Conservation (phyloP, 345 rosid genomes). For the Murraya paniculata region DNA sequence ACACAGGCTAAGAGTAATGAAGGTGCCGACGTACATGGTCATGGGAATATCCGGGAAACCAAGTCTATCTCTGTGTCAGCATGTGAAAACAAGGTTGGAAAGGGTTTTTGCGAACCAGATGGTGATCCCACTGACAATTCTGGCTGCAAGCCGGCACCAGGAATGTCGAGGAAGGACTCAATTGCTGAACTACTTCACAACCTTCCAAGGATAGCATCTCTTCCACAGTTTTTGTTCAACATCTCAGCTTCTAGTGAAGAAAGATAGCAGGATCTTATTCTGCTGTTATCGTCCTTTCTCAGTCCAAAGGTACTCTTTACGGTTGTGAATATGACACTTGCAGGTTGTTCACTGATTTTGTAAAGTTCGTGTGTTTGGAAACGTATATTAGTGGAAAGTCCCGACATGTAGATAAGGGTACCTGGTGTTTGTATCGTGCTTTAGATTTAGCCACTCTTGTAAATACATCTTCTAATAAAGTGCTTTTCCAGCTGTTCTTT, state of each 20-base stretch:
- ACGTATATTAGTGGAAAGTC: constrained; percentile 28
- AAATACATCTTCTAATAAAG: background rate
- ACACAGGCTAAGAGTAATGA: constrained; percentile 25
- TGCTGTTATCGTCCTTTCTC: background rate
- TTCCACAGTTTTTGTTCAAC: constrained; percentile 48
- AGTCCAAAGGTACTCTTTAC: background rate
- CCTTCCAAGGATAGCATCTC: constrained; percentile 67
- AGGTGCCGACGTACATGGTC: background rate
- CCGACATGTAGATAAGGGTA: background rate
- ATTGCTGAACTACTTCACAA: constrained; percentile 57
- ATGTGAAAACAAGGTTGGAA: background rate
- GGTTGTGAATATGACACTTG: constrained; percentile 1
- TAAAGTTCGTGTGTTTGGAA: constrained; percentile 20
- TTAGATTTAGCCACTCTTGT: background rate
- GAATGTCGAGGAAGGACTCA: constrained; percentile 58
- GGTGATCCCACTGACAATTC: constrained; percentile 13
- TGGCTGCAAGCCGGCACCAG: constrained; percentile 26
- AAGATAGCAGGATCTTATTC: constrained; percentile 11
- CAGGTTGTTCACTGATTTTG: constrained; percentile 2
- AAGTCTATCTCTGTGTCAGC: constrained; percentile 9
- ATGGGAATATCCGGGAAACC: constrained; percentile 6
- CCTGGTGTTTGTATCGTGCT: background rate
- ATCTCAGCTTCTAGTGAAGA: constrained; percentile 29
- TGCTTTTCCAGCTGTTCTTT: background rate
- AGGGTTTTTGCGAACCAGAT: background rate